Base-by-base conservation (phyloP, 202 grass and related monocot genomes). In the Bolboschoenoplectus hybrid region DNA sequence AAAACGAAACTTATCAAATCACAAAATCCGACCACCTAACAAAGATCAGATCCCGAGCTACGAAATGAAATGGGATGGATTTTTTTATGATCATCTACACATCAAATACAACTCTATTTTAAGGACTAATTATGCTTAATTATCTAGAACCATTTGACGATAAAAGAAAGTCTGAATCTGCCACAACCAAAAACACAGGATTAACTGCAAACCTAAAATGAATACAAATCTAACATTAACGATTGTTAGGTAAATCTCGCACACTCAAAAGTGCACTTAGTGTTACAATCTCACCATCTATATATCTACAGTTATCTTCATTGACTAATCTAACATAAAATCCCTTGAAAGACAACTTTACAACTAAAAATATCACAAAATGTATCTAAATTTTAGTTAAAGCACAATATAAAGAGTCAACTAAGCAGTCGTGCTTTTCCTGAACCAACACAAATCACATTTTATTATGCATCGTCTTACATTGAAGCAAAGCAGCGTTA, bases 401-500 rank as follows among this genome's bases (percentile, higher is more conserved):
- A 14, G 52, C 60, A 32, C 75, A 49, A 57, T 40, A 79, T 56
- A 77, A 77, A 1, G 7, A 56, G 47, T 82, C 41, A 47, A 38
- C 47, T 81, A 87, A 32, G 50, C 62, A 32, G 62, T 46, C 35
- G 45, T 14, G 51, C 41, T 71, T 56, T 82, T 81, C 51, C 66
- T 71, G 71, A 84, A 81, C 70, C 91, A 92, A 34, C 87, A 93
- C 69, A 81, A 86, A 6, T 76, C 75, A 74, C 73, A 89, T 55
- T 82, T 57, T 44, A 68, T 86, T 0, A 62, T 26, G 17, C 86
- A 46, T 62, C 86, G 85, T 87, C 90, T 91, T 82, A 81, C 84
- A 74, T 91, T 86, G 44, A 95, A 83, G 7, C 90, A 91, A 84
- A 98, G 90, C 81, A 95, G 70, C 7, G 84, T 1, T 47, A 94